A percentile compares a stretch with the other conserved stretches of the same genome.
Conservation (phyloP, 2,329 filamentous ascomycete species). For the Diaporthe sp. region DNA sequence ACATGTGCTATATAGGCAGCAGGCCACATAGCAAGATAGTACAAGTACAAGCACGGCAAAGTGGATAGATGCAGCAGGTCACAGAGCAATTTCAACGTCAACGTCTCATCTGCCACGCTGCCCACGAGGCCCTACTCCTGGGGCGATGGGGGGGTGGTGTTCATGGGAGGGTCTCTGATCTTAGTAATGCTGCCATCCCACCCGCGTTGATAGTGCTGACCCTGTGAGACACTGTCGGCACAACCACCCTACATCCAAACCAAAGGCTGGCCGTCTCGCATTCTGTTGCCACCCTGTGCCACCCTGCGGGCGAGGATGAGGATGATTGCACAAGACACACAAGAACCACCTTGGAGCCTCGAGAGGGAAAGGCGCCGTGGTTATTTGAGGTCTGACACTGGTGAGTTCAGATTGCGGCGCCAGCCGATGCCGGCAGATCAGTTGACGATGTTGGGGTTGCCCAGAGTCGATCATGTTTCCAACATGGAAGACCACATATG, state of each 20-base stretch:
- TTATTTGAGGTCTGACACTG: conserved; percentile 38
- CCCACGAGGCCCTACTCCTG: background rate
- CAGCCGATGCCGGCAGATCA: conserved; percentile 35
- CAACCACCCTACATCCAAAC: conserved; percentile 33
- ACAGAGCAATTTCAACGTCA: background rate
- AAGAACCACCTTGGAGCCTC: background rate
- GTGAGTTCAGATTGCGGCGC: conserved; percentile 29
- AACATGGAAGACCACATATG: background rate
- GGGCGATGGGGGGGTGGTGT: background rate
- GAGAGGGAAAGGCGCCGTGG: conserved; percentile 9
- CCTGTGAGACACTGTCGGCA: conserved; percentile 39
- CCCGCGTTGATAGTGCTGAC: conserved; percentile 39
- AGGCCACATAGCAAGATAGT: background rate
- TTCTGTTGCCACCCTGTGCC: conserved; percentile 39
- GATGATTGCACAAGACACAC: conserved; percentile 13
- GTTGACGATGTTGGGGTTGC: conserved; percentile 4
- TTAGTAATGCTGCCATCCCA: conserved; percentile 39
- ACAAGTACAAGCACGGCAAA: background rate
- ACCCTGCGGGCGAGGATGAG: conserved; percentile 28
- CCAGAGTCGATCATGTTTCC: conserved; percentile 34
- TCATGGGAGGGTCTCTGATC: conserved; percentile 20
- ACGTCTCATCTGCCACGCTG: conserved; percentile 13
- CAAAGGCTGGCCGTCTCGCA: conserved; percentile 34
- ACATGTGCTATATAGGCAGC: background rate
- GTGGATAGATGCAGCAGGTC: background rate